These are phyloP conservation scores for Cryptosporidium felis DNA, from an alignment of 169 alveolate species.

Conservation along the genomic window DNA sequence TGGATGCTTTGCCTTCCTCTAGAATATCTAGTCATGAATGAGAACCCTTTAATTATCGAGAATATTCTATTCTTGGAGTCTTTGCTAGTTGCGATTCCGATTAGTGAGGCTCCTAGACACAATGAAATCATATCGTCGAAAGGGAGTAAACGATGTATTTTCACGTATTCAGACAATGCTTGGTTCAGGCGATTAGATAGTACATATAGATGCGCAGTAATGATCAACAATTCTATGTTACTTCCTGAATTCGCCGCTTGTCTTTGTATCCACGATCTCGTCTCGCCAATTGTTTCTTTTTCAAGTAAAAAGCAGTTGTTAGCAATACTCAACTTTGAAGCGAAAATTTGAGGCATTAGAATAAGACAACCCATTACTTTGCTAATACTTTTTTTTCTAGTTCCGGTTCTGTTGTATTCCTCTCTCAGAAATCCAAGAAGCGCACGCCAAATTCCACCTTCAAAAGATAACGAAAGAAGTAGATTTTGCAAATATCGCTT, in stretches of 20 bases:
- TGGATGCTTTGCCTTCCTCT: constrained; percentile 41
- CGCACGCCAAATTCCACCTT: constrained; percentile 68
- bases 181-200: constrained; percentile 47
- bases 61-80: constrained; percentile 35
- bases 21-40: constrained; percentile 33
- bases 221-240: constrained; percentile 5
- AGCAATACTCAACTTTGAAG: background rate
- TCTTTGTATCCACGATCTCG: constrained; percentile 70
- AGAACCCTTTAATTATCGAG: constrained; percentile 53
- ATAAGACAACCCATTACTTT: constrained; percentile 24
- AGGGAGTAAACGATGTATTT: constrained; percentile 33
- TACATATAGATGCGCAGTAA: constrained; percentile 58
- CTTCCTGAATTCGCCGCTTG: constrained; percentile 11
- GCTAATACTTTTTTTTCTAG: constrained; percentile 20
- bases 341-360: constrained; percentile 31
- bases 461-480: constrained; percentile 30
- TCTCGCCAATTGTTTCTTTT: constrained; percentile 63
- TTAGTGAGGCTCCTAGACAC: constrained; percentile 34
- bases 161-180: constrained; percentile 35
- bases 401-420: constrained; percentile 18
- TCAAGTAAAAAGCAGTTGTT: constrained; percentile 13
- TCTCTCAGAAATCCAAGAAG: constrained; percentile 40
- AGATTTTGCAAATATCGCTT: constrained; percentile 16
- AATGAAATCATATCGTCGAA: constrained; percentile 36
- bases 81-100: constrained; percentile 39